These are phyloP conservation scores for Aureobasidium sp. DNA, from an alignment of 2,329 filamentous ascomycete genomes.

Conservation along the genomic window DNA sequence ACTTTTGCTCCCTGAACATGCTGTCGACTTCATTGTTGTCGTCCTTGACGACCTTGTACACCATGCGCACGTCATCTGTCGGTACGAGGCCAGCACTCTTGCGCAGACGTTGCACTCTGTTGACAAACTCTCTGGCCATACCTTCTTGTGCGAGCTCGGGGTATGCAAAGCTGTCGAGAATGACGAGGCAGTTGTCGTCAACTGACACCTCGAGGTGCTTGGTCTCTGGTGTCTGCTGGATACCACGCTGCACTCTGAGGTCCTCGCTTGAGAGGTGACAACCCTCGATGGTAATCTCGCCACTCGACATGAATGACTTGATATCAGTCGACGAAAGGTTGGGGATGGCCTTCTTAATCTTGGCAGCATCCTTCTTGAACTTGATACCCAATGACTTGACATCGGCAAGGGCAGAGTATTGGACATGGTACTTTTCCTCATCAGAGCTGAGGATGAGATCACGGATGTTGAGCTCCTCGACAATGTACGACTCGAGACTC, in stretches of 20 bases:
- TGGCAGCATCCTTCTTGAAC: conserved; percentile 87
- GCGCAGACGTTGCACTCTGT: conserved; percentile 82
- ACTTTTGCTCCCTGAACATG: conserved; percentile 30
- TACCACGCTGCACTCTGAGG: conserved; percentile 70
- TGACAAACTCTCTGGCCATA: conserved; percentile 83
- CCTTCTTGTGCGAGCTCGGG: conserved; percentile 84
- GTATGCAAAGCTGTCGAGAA: conserved; percentile 77
- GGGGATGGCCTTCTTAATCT: conserved; percentile 86
- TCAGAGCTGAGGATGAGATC: conserved; percentile 79
- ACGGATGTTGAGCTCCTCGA: conserved; percentile 84
- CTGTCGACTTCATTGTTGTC: conserved; percentile 26
- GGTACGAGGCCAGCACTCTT: conserved; percentile 89
- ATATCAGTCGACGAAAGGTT: conserved; percentile 72
- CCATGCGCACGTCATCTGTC: conserved; percentile 93
- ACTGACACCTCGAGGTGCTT: conserved; percentile 79
- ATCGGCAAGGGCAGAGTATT: conserved; percentile 83
- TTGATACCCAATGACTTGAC: conserved; percentile 96
- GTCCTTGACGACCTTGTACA: conserved; percentile 67
- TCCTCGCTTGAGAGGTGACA: conserved; percentile 79
- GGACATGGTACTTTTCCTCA: conserved; percentile 84
- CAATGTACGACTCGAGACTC: conserved; percentile 80
- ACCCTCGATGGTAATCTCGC: conserved; percentile 74
- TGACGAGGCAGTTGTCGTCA: conserved; percentile 81
- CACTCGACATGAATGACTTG: conserved; percentile 65
- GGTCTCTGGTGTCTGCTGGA: conserved; percentile 64